A percentile compares a stretch with the other conserved stretches of the same genome.
These are phyloP conservation scores for Monosporozyma siamensis DNA, from an alignment of 805 yeast species.

Conservation along the genomic window DNA sequence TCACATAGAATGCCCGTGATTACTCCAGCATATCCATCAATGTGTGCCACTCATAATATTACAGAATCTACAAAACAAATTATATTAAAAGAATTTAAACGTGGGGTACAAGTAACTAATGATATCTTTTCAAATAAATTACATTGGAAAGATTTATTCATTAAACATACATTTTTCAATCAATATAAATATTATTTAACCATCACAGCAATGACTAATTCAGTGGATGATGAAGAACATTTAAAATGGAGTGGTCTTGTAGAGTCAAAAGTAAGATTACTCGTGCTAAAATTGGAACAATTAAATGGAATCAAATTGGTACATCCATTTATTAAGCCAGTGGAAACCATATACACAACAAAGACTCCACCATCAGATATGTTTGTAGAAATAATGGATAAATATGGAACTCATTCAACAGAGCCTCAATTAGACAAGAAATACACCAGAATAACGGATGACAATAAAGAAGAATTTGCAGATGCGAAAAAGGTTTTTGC, in stretches of 20 bases:
- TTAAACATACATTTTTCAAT: constrained; percentile 72
- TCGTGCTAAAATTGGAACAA: constrained; percentile 77
- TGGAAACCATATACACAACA: constrained; percentile 44
- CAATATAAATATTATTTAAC: constrained; percentile 81
- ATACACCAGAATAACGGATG: constrained; percentile 30
- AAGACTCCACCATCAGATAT: constrained; percentile 38
- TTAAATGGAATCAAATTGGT: constrained; percentile 70
- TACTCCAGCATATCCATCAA: constrained; percentile 84
- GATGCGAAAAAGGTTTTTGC: constrained; percentile 41
- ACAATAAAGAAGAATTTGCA: constrained; percentile 27
- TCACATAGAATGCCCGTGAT: constrained; percentile 94
- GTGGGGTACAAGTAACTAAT: constrained; percentile 65
- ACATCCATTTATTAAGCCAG: constrained; percentile 81
- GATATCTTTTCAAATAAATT: constrained; percentile 56
- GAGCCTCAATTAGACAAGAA: constrained; percentile 35
- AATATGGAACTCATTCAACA: constrained; percentile 53
- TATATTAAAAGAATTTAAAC: constrained; percentile 64
- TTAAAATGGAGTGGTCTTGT: constrained; percentile 88
- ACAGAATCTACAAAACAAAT: constrained; percentile 80
- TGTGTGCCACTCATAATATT: constrained; percentile 98
- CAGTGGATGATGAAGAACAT: constrained; percentile 64
- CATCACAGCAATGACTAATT: constrained; percentile 66
- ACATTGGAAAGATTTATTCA: constrained; percentile 67
- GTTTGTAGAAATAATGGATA: constrained; percentile 36
- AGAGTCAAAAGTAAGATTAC: constrained; percentile 72